Conservation (phyloP, 805 yeast species). For the Candida nemodendra region DNA sequence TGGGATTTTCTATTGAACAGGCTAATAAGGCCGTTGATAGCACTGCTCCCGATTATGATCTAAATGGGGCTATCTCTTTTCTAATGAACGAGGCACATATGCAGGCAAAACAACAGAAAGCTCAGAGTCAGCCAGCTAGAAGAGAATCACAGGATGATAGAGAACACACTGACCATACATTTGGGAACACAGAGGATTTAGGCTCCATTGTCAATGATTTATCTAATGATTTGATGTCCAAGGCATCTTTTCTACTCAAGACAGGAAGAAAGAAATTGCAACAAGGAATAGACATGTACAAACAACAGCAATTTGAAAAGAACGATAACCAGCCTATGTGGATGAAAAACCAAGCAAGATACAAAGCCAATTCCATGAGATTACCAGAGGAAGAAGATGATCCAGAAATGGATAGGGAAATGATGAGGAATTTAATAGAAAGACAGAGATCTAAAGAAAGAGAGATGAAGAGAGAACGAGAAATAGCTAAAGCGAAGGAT, state of each 20-base stretch:
- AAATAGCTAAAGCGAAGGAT: slow-evolving; percentile 10
- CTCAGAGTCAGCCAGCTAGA: slow-evolving; percentile 1
- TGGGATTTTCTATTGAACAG: slow-evolving; percentile 68
- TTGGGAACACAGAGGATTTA: slow-evolving; percentile 31
- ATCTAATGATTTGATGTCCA: slow-evolving; percentile 53
- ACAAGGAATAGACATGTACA: slow-evolving; percentile 61
- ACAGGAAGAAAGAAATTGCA: slow-evolving; percentile 60
- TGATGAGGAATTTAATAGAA: slow-evolving; percentile 38
- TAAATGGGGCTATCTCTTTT: slow-evolving; percentile 63
- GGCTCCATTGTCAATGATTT: slow-evolving; percentile 48
- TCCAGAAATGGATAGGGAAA: slow-evolving; percentile 43
- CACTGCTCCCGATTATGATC: slow-evolving; percentile 51
- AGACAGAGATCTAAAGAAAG: slow-evolving; percentile 40
- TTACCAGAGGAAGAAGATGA: slow-evolving; percentile 41
- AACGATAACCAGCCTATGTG: slow-evolving; percentile 58
- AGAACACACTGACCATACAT: not conserved
- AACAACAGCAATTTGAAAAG: slow-evolving; percentile 32
- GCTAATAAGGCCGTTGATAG: slow-evolving; percentile 58
- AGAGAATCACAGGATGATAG: not conserved
- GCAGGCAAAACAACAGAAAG: slow-evolving; percentile 17
- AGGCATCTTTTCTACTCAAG: slow-evolving; percentile 57
- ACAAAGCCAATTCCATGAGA: slow-evolving; percentile 40
- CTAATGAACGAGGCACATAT: slow-evolving; percentile 62
- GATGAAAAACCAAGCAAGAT: slow-evolving; percentile 61
- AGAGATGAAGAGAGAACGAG: slow-evolving; percentile 20